Evolutionary conservation across 306 rosid species (phyloP).

Genomic region (Vigna nakashimae): DNA sequence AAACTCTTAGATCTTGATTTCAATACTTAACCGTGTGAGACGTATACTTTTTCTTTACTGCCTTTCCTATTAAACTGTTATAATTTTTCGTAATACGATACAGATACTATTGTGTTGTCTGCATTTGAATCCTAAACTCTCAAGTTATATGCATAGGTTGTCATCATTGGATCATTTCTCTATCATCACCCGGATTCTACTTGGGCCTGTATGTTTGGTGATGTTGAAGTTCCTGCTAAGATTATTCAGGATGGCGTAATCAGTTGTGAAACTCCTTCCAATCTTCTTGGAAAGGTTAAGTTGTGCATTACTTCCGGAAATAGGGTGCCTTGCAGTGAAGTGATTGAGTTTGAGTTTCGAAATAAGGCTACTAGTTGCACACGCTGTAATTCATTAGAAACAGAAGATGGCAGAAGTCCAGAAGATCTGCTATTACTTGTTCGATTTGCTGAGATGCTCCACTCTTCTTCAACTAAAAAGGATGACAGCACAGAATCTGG

Average conservation of each 20-base stretch:
- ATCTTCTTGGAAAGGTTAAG: conserved; percentile 74
- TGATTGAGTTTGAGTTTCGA: conserved; percentile 84
- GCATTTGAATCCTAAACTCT: conserved; percentile 43
- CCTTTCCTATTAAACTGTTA: conserved; percentile 17
- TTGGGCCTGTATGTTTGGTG: conserved; percentile 96
- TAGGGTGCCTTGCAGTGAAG: conserved; percentile 87
- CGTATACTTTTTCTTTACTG: conserved; percentile 1
- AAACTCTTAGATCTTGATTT: conserved; percentile 32
- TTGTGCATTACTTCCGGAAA: conserved; percentile 84
- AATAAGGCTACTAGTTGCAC: conserved; percentile 50
- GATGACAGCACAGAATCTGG: conserved; percentile 54
- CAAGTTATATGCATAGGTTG: conserved; percentile 61
- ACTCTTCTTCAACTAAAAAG: conserved; percentile 58
- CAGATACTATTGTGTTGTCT: conserved; percentile 18
- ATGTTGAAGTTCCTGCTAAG: conserved; percentile 79
- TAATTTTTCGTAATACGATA: conserved; percentile 34
- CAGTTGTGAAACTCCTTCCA: conserved; percentile 82
- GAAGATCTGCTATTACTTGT: conserved; percentile 89
- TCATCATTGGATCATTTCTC: conserved; percentile 86
- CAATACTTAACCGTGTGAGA: conserved; percentile 9
- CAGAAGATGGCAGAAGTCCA: conserved; percentile 64
- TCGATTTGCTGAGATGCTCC: conserved; percentile 77
- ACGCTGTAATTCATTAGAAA: conserved; percentile 50
- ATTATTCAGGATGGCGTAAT: conserved; percentile 86
- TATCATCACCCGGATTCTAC: conserved; percentile 67